Conservation (phyloP, 495 filamentous ascomycete genomes). For the Annulohypoxylon moriforme region DNA sequence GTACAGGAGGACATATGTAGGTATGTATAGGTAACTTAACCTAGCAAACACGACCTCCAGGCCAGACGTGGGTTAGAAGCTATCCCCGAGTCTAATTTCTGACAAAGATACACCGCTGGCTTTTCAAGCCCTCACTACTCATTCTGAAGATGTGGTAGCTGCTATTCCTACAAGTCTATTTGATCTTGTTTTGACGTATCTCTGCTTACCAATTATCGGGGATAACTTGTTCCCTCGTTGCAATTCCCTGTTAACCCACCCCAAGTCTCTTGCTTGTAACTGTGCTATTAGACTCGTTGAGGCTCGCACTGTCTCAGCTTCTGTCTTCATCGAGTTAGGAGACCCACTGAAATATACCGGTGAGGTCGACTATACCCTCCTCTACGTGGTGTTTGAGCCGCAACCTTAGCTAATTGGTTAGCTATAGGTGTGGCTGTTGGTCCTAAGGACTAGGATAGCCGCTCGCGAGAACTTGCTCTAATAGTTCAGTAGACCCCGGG, state of each 20-base stretch:
- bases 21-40: background rate
- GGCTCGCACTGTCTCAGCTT: slow-evolving; percentile 35
- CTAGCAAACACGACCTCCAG: background rate
- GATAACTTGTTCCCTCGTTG: background rate
- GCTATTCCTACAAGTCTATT: background rate
- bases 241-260: background rate
- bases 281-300: background rate
- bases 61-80: background rate
- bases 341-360: background rate
- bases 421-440: background rate
- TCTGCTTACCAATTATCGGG: background rate
- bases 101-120: background rate
- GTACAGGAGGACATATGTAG: background rate
- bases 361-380: slow-evolving; percentile 5
- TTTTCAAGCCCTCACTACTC: background rate
- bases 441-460: background rate
- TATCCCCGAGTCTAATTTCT: background rate
- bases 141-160: background rate
- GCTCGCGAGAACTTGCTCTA: slow-evolving; percentile 4
- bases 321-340: background rate
- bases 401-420: background rate
- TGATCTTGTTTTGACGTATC: background rate
- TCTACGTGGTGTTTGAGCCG: slow-evolving; percentile 6
- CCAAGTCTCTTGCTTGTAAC: slow-evolving; percentile 18
- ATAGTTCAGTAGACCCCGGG: background rate